Percentiles rank a stretch among this genome's conserved stretches.
Evolutionary conservation across 768 basidiomycete genomes (phyloP).

Genomic region (Rhizopogon vulgaris): DNA sequence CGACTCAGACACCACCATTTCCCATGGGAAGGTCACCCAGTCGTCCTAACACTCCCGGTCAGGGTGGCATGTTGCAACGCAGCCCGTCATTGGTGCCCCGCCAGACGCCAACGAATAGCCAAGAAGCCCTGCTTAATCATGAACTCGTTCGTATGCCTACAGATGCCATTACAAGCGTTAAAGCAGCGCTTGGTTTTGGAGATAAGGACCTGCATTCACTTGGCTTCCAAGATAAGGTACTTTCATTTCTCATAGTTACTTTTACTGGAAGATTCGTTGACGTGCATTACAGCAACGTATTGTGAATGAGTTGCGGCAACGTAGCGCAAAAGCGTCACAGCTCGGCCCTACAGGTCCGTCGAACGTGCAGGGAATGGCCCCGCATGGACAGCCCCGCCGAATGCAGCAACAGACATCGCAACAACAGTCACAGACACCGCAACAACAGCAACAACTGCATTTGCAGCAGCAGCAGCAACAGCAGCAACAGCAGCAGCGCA

Average conservation of each 20-base stretch:
- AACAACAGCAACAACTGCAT: slow-evolving; percentile 14
- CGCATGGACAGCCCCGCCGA: slow-evolving; percentile 34
- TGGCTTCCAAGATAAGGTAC: slow-evolving; percentile 57
- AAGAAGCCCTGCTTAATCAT: slow-evolving; percentile 24
- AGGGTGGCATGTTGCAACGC: slow-evolving; percentile 39
- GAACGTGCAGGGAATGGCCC: slow-evolving; percentile 29
- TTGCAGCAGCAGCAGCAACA: slow-evolving; percentile 19
- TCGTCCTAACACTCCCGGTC: slow-evolving; percentile 48
- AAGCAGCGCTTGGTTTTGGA: slow-evolving; percentile 35
- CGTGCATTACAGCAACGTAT: slow-evolving; percentile 30
- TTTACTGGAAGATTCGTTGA: slow-evolving; percentile 7
- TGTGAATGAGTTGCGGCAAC: slow-evolving; percentile 21
- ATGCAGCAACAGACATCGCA: slow-evolving; percentile 25
- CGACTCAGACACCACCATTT: slow-evolving; percentile 36
- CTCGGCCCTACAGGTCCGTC: slow-evolving; percentile 22
- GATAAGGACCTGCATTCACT: slow-evolving; percentile 43
- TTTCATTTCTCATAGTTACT: slow-evolving; percentile 3
- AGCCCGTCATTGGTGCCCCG: slow-evolving; percentile 55
- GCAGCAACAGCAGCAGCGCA: slow-evolving; percentile 16
- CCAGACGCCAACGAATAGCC: slow-evolving; percentile 31
- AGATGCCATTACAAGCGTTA: slow-evolving; percentile 27
- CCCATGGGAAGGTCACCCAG: slow-evolving; percentile 52
- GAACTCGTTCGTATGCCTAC: slow-evolving; percentile 40
- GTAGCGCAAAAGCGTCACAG: slow-evolving; percentile 14
- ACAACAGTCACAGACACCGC: slow-evolving; percentile 18